Base-by-base conservation (phyloP, 805 yeast genomes). In the Starmerella floris region DNA sequence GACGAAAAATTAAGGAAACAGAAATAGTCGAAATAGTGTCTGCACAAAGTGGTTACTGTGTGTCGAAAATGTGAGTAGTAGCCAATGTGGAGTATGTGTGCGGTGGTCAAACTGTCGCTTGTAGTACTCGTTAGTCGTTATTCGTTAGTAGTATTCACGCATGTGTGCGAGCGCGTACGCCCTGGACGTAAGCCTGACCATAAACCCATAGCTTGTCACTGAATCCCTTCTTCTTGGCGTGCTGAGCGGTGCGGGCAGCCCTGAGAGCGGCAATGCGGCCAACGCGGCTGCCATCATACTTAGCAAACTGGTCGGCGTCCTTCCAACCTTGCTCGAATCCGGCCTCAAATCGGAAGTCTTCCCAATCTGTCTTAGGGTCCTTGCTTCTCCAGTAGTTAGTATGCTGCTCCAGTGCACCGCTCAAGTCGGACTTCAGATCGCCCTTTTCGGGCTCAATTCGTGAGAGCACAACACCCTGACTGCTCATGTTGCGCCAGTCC, bases 161-260 rank as follows among this genome's bases (percentile, higher is more conserved):
- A 15, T 20, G 15, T 3, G 40, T 32, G 23, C 50, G 41, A 3
- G 66, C 67, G 30, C 61, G 59, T 27, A 73, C 51, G 0, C 84
- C 96, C 37, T 71, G 70, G 39, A 72, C 73, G 55, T 74, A 85
- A 0, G 95, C 96, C 52, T 80, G 93, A 23, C 79, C 84, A 80
- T 83, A 88, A 60, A 82, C 94, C 95, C 95, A 88, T 41, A 76
- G 42, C 55, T 67, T 72, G 13, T 65, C 65, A 52, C 78, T 69
- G 5, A 62, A 53, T 5, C 91, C 91, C 49, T 72, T 69, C 32
- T 43, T 46, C 10, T 60, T 51, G 20, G 74, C 54, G 58, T 87
- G 94, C 53, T 83, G 82, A 2, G 55, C 56, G 26, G 70, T 61
- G 48, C 96, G 70, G 17, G 79, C 71, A 10, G 54, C 50, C 47